Conservation (phyloP, 1,284 basidiomycete genomes). For the Boletus smithii region DNA sequence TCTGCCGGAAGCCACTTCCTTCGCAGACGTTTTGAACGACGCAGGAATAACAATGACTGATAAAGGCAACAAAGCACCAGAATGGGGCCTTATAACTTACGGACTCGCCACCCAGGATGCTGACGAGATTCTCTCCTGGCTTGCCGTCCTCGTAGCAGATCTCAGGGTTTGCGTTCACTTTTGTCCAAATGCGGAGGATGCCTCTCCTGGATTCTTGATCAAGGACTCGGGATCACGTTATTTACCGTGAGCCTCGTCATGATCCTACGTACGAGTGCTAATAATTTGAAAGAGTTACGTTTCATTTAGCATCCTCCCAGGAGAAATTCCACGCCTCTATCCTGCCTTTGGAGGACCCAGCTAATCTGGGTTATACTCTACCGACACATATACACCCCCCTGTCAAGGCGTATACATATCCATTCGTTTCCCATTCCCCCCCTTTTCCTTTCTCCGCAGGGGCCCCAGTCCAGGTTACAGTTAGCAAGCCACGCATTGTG, state of each 20-base stretch:
- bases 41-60: slow-evolving; percentile 14
- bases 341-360: slow-evolving; percentile 28
- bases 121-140: slow-evolving; percentile 16
- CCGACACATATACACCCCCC: slow-evolving; percentile 32
- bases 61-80: slow-evolving; percentile 5
- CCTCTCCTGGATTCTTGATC: slow-evolving; percentile 31
- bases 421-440: slow-evolving; percentile 35
- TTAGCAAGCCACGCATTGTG: slow-evolving; percentile 23
- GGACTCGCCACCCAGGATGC: slow-evolving; percentile 32
- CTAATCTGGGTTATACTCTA: slow-evolving; percentile 26
- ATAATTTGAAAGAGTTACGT: slow-evolving; percentile 29
- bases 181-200: slow-evolving; percentile 32
- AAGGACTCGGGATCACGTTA: slow-evolving; percentile 24
- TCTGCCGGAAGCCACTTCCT: slow-evolving; percentile 11
- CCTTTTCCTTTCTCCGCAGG: slow-evolving; percentile 40
- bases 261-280: neutral
- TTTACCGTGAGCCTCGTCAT: slow-evolving; percentile 30
- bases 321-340: slow-evolving; percentile 38
- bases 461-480: slow-evolving; percentile 33
- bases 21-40: slow-evolving; percentile 22
- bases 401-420: slow-evolving; percentile 38
- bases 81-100: slow-evolving; percentile 41
- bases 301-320: slow-evolving; percentile 42
- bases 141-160: slow-evolving; percentile 17
- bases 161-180: slow-evolving; percentile 41